Conservation (phyloP, 1,284 basidiomycete species). For the Ustilago tritici region DNA sequence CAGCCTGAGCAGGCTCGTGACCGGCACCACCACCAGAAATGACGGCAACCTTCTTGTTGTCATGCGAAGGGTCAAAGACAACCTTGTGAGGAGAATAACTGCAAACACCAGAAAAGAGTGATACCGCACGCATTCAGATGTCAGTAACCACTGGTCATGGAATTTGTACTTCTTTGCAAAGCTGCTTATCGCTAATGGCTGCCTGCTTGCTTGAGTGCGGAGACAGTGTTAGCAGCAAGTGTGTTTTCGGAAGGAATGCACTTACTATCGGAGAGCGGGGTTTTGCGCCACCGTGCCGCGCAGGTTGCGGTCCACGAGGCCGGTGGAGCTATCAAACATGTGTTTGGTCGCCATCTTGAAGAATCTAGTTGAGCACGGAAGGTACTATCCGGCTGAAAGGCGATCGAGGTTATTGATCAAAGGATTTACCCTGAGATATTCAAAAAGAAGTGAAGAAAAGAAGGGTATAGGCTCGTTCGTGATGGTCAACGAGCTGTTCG, state of each 20-base stretch:
- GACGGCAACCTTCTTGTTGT: conserved; percentile 71
- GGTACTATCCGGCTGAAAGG: background rate
- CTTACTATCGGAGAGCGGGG: conserved; percentile 65
- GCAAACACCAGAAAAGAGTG: background rate
- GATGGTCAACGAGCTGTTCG: background rate
- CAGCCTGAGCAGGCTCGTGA: conserved; percentile 71
- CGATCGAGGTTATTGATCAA: background rate
- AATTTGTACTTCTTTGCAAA: background rate
- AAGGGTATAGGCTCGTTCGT: background rate
- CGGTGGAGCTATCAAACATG: conserved; percentile 64
- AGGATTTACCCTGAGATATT: no score
- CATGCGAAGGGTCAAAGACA: conserved; percentile 66
- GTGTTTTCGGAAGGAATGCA: conserved; percentile 2
- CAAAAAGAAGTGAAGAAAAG: background rate
- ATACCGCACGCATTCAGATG: no score
- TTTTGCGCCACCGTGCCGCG: conserved; percentile 65
- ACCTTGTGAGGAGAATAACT: conserved; percentile 67
- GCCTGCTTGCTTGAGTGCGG: no score
- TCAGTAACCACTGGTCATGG: background rate
- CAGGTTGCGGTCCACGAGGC: conserved; percentile 67
- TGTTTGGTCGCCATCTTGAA: conserved; percentile 68
- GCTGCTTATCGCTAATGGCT: no score
- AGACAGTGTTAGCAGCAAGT: background rate
- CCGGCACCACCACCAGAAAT: conserved; percentile 72
- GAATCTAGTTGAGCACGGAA: background rate